Evolutionary conservation across 305 asterid genomes (phyloP).

Genomic region (Fraxinus platypoda): DNA sequence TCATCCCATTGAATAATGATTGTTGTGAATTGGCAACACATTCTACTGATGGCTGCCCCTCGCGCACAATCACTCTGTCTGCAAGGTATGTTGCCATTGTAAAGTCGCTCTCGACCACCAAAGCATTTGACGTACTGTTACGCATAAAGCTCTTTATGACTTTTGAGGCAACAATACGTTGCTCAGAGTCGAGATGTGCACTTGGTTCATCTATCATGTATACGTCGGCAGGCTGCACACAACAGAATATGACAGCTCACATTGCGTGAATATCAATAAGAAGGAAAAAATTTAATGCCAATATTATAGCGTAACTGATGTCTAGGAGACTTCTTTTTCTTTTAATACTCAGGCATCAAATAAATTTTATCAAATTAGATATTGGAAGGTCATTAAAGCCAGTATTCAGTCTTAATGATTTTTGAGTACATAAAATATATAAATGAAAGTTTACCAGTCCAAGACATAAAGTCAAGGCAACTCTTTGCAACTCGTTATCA

Average conservation of each 20-base stretch:
- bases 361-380: too few species aligned
- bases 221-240: conserved; percentile 84
- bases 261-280: neutral
- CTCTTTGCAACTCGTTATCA: conserved; percentile 97
- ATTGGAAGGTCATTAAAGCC: neutral
- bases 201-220: conserved; percentile 88
- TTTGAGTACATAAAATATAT: neutral
- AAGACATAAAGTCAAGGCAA: conserved; percentile 83
- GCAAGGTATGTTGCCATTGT: conserved; percentile 98
- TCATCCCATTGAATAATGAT: conserved; percentile 90
- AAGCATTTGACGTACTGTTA: conserved; percentile 82
- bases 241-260: conserved; percentile 11
- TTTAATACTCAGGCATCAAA: too few species aligned
- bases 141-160: conserved; percentile 91
- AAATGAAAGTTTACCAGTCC: conserved; percentile 61
- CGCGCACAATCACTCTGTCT: conserved; percentile 88
- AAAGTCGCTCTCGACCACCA: conserved; percentile 92
- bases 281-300: too few species aligned
- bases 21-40: conserved; percentile 90
- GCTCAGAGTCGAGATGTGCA: conserved; percentile 96
- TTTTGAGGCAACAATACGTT: conserved; percentile 89
- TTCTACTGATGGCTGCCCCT: conserved; percentile 80
- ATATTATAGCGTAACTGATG: too few species aligned
- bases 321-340: too few species aligned
- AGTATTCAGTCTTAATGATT: neutral